These are phyloP conservation scores for Tarenaya hassleriana DNA, from an alignment of 345 rosid genomes.

Conservation along the genomic window DNA sequence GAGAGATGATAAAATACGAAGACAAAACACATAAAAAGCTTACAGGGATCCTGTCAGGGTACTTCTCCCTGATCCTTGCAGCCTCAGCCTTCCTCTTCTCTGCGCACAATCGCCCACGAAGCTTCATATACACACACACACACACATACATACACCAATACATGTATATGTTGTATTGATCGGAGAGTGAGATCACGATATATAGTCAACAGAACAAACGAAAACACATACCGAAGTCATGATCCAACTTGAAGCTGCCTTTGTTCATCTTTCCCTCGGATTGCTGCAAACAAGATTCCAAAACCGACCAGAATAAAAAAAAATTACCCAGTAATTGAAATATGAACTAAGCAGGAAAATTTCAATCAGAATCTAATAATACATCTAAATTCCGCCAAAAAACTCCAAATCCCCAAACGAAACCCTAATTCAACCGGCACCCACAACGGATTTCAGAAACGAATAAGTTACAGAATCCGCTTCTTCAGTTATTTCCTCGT, in stretches of 20 bases:
- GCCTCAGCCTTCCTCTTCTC: conserved; percentile 72
- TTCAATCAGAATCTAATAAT: too few relatives aligned
- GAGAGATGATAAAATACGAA: too few relatives aligned
- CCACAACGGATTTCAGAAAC: too few relatives aligned
- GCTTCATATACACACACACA: neutral
- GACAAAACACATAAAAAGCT: conserved; percentile 14
- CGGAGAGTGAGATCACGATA: neutral
- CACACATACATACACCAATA: neutral
- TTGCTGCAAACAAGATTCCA: conserved; percentile 11
- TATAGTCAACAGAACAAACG: neutral
- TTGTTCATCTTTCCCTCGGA: conserved; percentile 36
- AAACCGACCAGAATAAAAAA: neutral
- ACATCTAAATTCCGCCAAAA: too few relatives aligned
- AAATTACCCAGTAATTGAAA: too few relatives aligned
- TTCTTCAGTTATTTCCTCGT: too few relatives aligned
- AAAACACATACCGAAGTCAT: conserved; percentile 48
- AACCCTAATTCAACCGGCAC: too few relatives aligned
- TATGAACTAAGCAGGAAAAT: too few relatives aligned
- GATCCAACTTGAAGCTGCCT: conserved; percentile 57
- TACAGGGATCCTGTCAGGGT: conserved; percentile 72
- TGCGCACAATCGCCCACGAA: conserved; percentile 24
- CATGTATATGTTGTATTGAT: too few relatives aligned
- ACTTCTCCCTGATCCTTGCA: conserved; percentile 61
- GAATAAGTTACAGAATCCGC: too few relatives aligned
- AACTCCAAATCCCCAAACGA: too few relatives aligned